phyloP scores from a whole-genome alignment of 805 yeast genomes.

The Sugiyamaella boreocaroliniensis region DNA sequence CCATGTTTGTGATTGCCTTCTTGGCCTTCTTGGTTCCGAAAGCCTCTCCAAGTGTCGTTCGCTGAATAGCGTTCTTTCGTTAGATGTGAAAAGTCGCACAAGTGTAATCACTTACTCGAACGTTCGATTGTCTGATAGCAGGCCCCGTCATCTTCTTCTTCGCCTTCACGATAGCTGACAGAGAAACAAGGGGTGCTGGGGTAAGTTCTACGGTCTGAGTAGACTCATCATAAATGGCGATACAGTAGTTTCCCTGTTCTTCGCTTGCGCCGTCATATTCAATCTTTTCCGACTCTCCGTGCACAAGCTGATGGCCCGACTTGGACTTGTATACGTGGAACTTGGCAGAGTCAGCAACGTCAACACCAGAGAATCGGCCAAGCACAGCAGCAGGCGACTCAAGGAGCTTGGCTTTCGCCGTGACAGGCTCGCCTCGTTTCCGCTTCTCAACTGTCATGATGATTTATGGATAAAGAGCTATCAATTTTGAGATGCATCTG shows the following conservation, averaged over 20 bases:
- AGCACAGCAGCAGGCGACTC: constrained; percentile 37
- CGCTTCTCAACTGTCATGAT: constrained; percentile 2
- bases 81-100: neutral
- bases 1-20: constrained; percentile 74
- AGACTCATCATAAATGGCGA: constrained; percentile 73
- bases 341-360: constrained; percentile 48
- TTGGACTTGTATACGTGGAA: constrained; percentile 57
- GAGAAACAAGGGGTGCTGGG: constrained; percentile 55
- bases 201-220: constrained; percentile 57
- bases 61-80: constrained; percentile 43
- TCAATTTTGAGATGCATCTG: neutral
- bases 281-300: constrained; percentile 69
- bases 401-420: neutral
- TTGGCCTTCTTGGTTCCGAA: constrained; percentile 97
- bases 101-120: constrained; percentile 17
- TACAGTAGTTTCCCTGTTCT: constrained; percentile 47
- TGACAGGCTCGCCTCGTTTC: constrained; percentile 1
- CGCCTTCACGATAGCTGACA: constrained; percentile 57
- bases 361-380: constrained; percentile 73
- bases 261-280: constrained; percentile 57
- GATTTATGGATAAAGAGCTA: neutral
- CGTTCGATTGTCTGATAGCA: constrained; percentile 48
- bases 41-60: constrained; percentile 86
- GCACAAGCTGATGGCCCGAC: constrained; percentile 43
- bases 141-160: constrained; percentile 57